phyloP scores from a whole-genome alignment of 2,329 filamentous ascomycete genomes.

The Cladorrhinum sp. region DNA sequence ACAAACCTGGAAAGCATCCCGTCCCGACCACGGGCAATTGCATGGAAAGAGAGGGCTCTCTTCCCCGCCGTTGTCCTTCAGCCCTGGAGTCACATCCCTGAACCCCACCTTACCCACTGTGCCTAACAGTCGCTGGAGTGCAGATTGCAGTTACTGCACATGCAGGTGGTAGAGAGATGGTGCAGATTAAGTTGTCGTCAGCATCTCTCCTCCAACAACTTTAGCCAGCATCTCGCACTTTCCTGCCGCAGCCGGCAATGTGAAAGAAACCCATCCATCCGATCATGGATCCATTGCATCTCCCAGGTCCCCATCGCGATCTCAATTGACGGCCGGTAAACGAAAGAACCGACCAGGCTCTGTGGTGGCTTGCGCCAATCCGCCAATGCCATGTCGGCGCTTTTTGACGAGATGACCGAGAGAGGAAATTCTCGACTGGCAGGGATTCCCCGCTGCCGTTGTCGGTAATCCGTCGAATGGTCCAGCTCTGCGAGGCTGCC shows the following conservation, averaged over 20 bases:
- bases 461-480: constrained; percentile 7
- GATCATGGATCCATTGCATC: too few species aligned
- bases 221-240: not conserved
- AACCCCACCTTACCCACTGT: not conserved
- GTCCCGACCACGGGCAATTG: not conserved
- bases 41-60: not conserved
- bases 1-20: not conserved
- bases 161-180: not conserved
- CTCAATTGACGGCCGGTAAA: not conserved
- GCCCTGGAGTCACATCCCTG: not conserved
- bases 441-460: constrained; percentile 19
- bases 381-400: constrained; percentile 2
- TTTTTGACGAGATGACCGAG: constrained; percentile 1
- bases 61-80: not conserved
- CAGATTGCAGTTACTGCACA: not conserved
- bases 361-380: constrained; percentile 18
- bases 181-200: not conserved
- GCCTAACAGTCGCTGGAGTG: not conserved
- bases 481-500: constrained; percentile 16
- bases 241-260: constrained; percentile 7
- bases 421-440: not conserved
- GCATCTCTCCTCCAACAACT: not conserved
- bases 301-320: not conserved
- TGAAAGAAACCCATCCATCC: not conserved
- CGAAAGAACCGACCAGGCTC: not conserved